A percentile compares a stretch with the other conserved stretches of the same genome.
These are phyloP conservation scores for Ceratocystis albifundus DNA, from an alignment of 2,329 filamentous ascomycete genomes.

Conservation along the genomic window DNA sequence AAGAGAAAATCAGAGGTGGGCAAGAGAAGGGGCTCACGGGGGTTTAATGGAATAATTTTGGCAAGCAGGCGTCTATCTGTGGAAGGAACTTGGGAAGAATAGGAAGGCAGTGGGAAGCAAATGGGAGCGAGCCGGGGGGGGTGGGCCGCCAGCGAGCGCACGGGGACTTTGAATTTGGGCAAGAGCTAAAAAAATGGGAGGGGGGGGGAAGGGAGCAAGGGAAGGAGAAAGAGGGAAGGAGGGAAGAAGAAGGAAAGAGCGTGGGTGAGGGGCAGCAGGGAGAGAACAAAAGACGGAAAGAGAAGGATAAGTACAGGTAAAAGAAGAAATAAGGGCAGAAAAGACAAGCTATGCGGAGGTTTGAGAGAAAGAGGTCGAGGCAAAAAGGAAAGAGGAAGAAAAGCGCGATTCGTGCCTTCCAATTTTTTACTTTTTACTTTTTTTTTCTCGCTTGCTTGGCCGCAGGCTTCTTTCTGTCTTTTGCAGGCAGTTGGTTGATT, in stretches of 20 bases:
- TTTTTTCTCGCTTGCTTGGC: background rate
- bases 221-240: background rate
- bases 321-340: constrained; percentile 6
- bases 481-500: background rate
- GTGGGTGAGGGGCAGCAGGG: constrained; percentile 1
- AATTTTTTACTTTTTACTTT: no score
- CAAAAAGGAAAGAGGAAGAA: background rate
- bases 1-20: constrained; percentile 26
- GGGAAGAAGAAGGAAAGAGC: background rate
- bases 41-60: constrained; percentile 19
- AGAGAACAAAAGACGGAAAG: constrained; percentile 10
- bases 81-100: background rate
- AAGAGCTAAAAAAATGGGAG: background rate
- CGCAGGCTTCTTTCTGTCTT: background rate
- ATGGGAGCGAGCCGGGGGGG: constrained; percentile 8
- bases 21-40: constrained; percentile 18
- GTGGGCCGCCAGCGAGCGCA: constrained; percentile 14
- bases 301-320: background rate
- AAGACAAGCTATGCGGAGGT: background rate
- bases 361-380: background rate
- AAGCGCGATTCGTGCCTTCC: background rate
- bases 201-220: background rate
- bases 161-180: constrained; percentile 14
- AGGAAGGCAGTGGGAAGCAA: no score
- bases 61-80: constrained; percentile 8